phyloP scores from a whole-genome alignment of 2,329 filamentous ascomycete genomes.

The Blastomyces silverae region DNA sequence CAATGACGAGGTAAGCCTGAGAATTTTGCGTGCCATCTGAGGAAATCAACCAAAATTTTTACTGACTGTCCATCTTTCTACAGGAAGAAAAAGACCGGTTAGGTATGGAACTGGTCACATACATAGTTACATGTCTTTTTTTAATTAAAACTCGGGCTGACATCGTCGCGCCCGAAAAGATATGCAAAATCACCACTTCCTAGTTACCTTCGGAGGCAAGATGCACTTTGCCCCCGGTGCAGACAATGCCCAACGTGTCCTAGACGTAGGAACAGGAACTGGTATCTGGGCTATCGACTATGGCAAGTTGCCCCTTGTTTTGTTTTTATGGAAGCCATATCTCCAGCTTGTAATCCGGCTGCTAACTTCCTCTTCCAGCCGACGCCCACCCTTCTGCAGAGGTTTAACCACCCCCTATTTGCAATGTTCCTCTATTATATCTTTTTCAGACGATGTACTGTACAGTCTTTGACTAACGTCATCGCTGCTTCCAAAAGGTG shows the following conservation, averaged over 20 bases:
- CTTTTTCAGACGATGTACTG: not conserved
- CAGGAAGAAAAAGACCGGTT: slow-evolving; percentile 8
- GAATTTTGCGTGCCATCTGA: not conserved
- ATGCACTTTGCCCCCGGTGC: slow-evolving; percentile 29
- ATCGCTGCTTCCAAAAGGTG: slow-evolving; percentile 16
- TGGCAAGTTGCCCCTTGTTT: slow-evolving; percentile 24
- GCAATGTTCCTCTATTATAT: not conserved
- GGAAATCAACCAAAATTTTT: not conserved
- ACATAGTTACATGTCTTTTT: not conserved
- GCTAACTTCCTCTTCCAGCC: slow-evolving; percentile 10
- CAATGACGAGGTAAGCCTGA: slow-evolving; percentile 19
- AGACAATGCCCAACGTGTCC: slow-evolving; percentile 21
- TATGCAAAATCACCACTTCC: slow-evolving; percentile 27
- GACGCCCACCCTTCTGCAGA: slow-evolving; percentile 13
- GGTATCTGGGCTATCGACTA: slow-evolving; percentile 36
- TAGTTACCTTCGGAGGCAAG: slow-evolving; percentile 26
- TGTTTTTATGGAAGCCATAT: slow-evolving; percentile 25
- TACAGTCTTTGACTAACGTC: not conserved
- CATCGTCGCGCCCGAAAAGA: slow-evolving; percentile 7
- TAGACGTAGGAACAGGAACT: slow-evolving; percentile 36
- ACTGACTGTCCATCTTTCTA: not conserved
- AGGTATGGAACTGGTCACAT: not conserved
- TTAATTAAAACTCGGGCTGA: not conserved
- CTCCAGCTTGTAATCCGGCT: not conserved
- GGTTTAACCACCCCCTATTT: slow-evolving; percentile 10